Conservation (phyloP, 176 grass and related monocot genomes). For the Bolboschoenus planiculmis region DNA sequence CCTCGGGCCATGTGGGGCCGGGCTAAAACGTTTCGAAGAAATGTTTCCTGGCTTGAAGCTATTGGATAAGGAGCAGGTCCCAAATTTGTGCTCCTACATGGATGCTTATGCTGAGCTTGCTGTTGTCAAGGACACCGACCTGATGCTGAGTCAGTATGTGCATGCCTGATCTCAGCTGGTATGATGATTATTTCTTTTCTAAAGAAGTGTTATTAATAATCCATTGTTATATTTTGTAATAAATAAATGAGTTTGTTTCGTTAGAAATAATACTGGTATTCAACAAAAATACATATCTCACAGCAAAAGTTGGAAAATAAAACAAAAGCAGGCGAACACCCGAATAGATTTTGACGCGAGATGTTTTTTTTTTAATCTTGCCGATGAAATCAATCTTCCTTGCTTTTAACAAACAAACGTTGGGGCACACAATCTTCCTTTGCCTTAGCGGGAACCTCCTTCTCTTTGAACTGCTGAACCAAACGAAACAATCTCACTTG, state of each 20-base stretch:
- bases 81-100: background rate
- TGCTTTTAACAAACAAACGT: too few species aligned
- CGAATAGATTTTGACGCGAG: too few species aligned
- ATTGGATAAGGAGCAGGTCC: background rate
- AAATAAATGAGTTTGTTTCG: background rate
- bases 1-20: background rate
- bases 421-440: too few species aligned
- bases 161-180: background rate
- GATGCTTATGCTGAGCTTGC: constrained; percentile 19
- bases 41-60: background rate
- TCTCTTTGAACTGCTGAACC: too few species aligned
- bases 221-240: background rate
- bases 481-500: background rate
- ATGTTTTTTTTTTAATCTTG: too few species aligned
- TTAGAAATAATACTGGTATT: background rate
- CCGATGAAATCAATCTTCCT: too few species aligned
- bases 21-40: background rate
- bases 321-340: too few species aligned
- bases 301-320: background rate
- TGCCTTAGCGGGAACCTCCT: too few species aligned
- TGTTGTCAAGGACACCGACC: constrained; percentile 3
- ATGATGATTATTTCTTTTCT: background rate
- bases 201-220: background rate
- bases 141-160: background rate
- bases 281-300: background rate